Evolutionary conservation across 225 moss, liverwort and hornwort genomes (phyloP).

Genomic region (Asterella californica): DNA sequence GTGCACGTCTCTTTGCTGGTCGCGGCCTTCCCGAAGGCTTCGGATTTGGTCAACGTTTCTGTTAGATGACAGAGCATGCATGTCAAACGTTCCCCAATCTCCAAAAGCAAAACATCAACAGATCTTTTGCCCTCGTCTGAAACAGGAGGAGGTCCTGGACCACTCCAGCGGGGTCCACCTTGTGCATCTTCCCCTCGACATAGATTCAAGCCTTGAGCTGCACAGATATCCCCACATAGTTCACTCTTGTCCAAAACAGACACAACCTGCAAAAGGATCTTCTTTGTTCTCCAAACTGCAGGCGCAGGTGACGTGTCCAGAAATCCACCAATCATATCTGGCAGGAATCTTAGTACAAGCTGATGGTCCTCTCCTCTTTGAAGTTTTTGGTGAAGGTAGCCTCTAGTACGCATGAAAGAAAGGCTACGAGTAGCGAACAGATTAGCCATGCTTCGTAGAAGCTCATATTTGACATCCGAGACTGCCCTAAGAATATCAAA

Average conservation of each 20-base stretch:
- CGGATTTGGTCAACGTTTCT: constrained; percentile 13
- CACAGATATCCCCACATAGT: background rate
- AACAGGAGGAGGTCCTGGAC: constrained; percentile 5
- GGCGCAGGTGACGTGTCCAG: constrained; percentile 27
- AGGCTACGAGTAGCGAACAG: constrained; percentile 29
- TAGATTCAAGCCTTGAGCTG: background rate
- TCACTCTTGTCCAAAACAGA: constrained; percentile 45
- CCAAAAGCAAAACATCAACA: constrained; percentile 36
- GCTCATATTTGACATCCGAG: constrained; percentile 35
- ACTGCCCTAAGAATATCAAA: constrained; percentile 36
- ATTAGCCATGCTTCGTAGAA: constrained; percentile 26
- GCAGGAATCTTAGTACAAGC: constrained; percentile 51
- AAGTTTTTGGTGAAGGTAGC: constrained; percentile 30
- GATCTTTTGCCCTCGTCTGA: constrained; percentile 23
- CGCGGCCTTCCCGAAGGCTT: background rate
- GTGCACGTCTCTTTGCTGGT: background rate
- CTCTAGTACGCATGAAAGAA: constrained; percentile 3
- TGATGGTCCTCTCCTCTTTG: constrained; percentile 17
- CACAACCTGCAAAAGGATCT: constrained; percentile 46
- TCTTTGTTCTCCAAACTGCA: constrained; percentile 31
- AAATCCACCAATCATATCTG: constrained; percentile 56
- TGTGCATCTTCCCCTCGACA: constrained; percentile 16
- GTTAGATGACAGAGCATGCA: constrained; percentile 23
- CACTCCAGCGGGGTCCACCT: constrained; percentile 33
- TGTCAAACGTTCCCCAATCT: constrained; percentile 35